These are phyloP conservation scores for Vigna radiata DNA, from an alignment of 306 rosid genomes.

Conservation along the genomic window DNA sequence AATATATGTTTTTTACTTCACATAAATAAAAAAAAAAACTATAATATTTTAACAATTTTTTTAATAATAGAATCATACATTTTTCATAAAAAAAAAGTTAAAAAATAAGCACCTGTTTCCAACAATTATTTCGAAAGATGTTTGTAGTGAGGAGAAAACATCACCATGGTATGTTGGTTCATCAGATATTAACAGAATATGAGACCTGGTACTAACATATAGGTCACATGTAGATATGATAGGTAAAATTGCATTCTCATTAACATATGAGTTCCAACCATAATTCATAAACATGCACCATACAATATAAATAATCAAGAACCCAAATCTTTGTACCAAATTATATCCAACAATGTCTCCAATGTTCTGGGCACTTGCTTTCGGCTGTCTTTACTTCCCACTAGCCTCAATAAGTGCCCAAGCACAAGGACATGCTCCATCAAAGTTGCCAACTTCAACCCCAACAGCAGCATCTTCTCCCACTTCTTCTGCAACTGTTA, in stretches of 20 bases:
- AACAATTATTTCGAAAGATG: too few species aligned
- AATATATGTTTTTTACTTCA: too few species aligned
- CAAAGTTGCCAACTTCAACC: conserved; percentile 42
- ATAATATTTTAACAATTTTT: too few species aligned
- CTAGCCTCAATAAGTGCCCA: conserved; percentile 42
- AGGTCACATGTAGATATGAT: conserved; percentile 43
- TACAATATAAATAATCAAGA: conserved; percentile 37
- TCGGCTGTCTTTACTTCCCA: conserved; percentile 41
- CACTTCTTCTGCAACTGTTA: not conserved
- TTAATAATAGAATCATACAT: too few species aligned
- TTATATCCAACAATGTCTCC: conserved; percentile 43
- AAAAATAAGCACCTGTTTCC: too few species aligned
- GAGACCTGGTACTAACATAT: conserved; percentile 27
- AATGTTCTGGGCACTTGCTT: conserved; percentile 40
- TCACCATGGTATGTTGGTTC: conserved; percentile 42
- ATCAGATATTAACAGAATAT: conserved; percentile 47
- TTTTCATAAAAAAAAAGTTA: too few species aligned
- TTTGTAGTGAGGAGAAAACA: too few species aligned
- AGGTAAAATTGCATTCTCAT: conserved; percentile 47
- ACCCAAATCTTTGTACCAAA: conserved; percentile 11
- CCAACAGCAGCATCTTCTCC: not conserved
- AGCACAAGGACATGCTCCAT: conserved; percentile 28
- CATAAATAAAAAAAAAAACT: too few species aligned
- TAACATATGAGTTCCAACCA: not conserved
- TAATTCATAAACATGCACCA: conserved; percentile 13